Base-by-base conservation (phyloP, 1,139 yeast genomes). In the Lodderomyces margitis region DNA sequence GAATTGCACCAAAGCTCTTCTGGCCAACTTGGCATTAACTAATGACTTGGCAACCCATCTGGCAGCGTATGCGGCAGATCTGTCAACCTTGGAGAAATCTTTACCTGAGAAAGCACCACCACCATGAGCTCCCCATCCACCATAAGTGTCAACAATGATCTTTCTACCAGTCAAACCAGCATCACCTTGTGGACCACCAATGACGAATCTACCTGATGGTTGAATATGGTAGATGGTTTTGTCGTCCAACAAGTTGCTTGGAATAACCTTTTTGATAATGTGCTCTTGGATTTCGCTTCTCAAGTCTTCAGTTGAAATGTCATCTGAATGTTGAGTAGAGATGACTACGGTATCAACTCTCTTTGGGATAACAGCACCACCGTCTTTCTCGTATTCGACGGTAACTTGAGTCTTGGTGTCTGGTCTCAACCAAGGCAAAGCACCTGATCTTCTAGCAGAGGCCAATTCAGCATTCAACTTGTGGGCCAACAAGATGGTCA, bases 41-140 rank as follows among this genome's bases (percentile, higher is more conserved):
- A 92, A 81, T 47, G 98, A 92, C 80, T 92, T 92, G 69, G 98
- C 98, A 59, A 92, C 97, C 98, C 98, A 94, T 80, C 98, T 89
- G 59, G 98, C 98, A 63, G 98, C 98, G 68, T 92, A 92, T 56
- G 98, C 98, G 65, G 98, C 99, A 55, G 98, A 92, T 80, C 99
- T 88, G 74, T 92, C 99, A 64, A 92, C 99, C 81, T 92, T 92
- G 68, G 98, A 88, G 87, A 88, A 92, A 74, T 92, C 99, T 81
- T 92, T 92, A 74, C 99, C 99, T 51, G 96, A 87, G 89, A 94
- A 92, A 54, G 98, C 98, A 81, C 99, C 99, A 80, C 99, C 99
- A 75, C 99, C 99, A 80, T 92, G 98, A 61, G 98, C 98, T 74
- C 98, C 97, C 94, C 98, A 94, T 61, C 99, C 98, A 78, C 99